These are phyloP conservation scores for Daedalea quercina DNA, from an alignment of 768 basidiomycete species.

Conservation along the genomic window DNA sequence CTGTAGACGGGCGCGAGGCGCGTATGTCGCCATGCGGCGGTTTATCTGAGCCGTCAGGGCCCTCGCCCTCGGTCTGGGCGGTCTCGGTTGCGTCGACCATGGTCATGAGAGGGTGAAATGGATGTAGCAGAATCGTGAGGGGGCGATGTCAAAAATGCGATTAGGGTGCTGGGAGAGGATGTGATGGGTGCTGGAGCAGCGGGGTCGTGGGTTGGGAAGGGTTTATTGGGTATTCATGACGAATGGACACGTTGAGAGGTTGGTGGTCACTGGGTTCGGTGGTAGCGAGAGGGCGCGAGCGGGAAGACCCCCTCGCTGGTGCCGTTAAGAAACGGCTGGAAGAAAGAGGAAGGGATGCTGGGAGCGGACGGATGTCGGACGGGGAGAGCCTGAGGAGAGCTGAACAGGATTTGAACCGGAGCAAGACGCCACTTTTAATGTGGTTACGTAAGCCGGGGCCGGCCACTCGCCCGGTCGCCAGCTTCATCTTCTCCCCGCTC, in stretches of 20 bases:
- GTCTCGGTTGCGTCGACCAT: slow-evolving; percentile 46
- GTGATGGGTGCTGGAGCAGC: slow-evolving; percentile 10
- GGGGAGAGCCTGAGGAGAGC: neutral
- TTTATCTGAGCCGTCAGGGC: slow-evolving; percentile 53
- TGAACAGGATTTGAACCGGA: slow-evolving; percentile 12
- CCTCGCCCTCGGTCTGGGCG: slow-evolving; percentile 47
- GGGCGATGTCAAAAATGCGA: slow-evolving; percentile 15
- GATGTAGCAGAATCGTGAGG: slow-evolving; percentile 18
- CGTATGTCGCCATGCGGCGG: slow-evolving; percentile 32
- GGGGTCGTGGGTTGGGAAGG: slow-evolving; percentile 12
- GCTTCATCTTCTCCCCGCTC: neutral
- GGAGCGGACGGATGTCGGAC: slow-evolving; percentile 12
- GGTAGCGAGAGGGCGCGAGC: slow-evolving; percentile 19
- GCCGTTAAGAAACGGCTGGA: slow-evolving; percentile 15
- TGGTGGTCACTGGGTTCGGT: slow-evolving; percentile 4
- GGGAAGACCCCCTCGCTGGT: slow-evolving; percentile 23
- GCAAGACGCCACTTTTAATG: slow-evolving; percentile 20
- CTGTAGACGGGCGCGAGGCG: slow-evolving; percentile 3
- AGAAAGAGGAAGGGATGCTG: slow-evolving; percentile 9
- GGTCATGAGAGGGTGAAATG: slow-evolving; percentile 16
- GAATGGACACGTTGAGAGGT: slow-evolving; percentile 22
- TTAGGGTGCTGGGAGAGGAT: slow-evolving; percentile 15
- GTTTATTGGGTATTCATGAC: slow-evolving; percentile 34
- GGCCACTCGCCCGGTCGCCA: neutral
- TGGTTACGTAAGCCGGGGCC: slow-evolving; percentile 12